Base-by-base conservation (phyloP, 129 eudicot species). In the Calendula officinalis region DNA sequence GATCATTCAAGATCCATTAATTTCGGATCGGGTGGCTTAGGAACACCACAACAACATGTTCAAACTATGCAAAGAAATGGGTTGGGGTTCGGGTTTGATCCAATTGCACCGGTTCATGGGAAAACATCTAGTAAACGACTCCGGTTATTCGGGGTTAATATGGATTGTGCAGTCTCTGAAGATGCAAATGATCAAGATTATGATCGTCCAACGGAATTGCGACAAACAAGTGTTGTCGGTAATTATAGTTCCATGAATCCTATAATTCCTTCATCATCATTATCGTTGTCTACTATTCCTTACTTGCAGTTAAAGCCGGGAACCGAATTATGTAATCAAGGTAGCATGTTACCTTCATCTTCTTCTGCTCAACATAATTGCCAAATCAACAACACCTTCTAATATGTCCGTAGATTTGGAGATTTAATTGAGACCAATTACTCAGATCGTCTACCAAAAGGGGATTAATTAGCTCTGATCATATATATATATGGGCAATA, bases 131-230 rank as follows among this genome's bases (percentile, higher is more conserved):
- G 91, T 16, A 90, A 86, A 82, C 68, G 89, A 52, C 78, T 90
- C n/a, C 78, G 97, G 80, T 56, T 90, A 44, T 90, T 90, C 56
- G 97, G 97, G 17, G 97, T 86, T 56, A 90, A 90, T 77, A 83
- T 90, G 97, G 97, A 90, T 27, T 90, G 89, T 42, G 77, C 86
- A 45, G 66, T 81, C 7, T 38, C 72, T 3, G 82, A 78, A 57
- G 65, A 83, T n/a, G 84, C 70, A 35, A 68, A 35, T 2, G 48
- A 82, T 27, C 70, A 53, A 36, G 56, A 68, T 48, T 41, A 48
- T 50, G 76, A 80, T n/a, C 59, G 34, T 5, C 53, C 61, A 62
- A 67, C 53, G 52, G 59, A 61, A 61, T 71, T 68, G 50, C 73
- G 74, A 32, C 64, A 77, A 27, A 51, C 84, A 8, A 32, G 75